These are phyloP conservation scores for Fusarium nanum DNA, from an alignment of 2,329 filamentous ascomycete species.

Conservation along the genomic window DNA sequence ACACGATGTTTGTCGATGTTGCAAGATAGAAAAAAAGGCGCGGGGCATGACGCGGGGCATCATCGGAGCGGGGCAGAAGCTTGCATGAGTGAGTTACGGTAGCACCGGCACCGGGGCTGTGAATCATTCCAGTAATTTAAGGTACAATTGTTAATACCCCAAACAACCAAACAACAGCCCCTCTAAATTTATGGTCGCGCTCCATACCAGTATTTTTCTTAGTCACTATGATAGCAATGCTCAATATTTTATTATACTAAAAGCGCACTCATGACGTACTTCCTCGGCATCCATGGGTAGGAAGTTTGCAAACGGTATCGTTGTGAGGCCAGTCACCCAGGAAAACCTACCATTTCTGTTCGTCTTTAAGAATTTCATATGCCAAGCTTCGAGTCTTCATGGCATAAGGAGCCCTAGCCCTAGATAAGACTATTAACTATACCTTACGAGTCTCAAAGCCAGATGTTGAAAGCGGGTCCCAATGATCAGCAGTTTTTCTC, in stretches of 20 bases:
- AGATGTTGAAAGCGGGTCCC: neutral
- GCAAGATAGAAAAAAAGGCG: conserved; percentile 15
- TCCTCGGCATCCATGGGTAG: neutral
- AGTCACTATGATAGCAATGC: neutral
- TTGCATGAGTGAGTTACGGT: conserved; percentile 4
- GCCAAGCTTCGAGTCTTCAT: neutral
- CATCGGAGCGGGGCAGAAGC: conserved; percentile 14
- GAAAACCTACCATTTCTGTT: neutral
- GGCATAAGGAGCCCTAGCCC: conserved; percentile 6
- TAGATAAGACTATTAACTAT: neutral
- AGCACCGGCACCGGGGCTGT: conserved; percentile 11
- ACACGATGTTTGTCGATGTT: conserved; percentile 14
- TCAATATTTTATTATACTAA: neutral
- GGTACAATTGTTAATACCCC: neutral
- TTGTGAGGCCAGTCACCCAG: neutral
- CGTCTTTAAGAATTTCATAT: neutral
- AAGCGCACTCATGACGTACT: neutral
- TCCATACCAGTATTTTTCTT: neutral
- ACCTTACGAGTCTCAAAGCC: neutral
- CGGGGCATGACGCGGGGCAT: conserved; percentile 15
- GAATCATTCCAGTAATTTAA: conserved; percentile 5
- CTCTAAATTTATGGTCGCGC: neutral
- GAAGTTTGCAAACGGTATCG: neutral
- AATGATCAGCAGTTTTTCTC: neutral
- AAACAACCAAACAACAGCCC: neutral